Evolutionary conservation across 2,329 filamentous ascomycete species (phyloP), one percentile per base, ranked within the genome.

Genomic region (Apiospora saccharicola): DNA sequence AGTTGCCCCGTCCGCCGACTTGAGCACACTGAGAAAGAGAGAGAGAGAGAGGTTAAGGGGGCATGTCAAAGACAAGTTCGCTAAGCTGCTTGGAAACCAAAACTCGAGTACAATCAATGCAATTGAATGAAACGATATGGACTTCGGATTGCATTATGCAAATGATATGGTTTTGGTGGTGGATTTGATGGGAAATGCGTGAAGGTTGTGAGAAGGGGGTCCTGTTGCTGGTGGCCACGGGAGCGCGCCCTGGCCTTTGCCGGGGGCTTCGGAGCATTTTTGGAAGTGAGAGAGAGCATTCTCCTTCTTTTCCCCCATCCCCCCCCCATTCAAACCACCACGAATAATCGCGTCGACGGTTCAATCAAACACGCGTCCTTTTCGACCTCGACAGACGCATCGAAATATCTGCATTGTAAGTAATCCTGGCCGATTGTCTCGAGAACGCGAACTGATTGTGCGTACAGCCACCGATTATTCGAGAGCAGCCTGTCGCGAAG

Each of bases 191-290:
- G 57, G 22, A 64, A 41, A 64, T 41, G n/a, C 19, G 22, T n/a
- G 10, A 64, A 64, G 34, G 57, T 41, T 64, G 57, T 64, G 22
- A 34, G 57, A 64, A 64, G 57, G 57, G 57, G 57, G 57, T 64
- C 57, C 57, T 64, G 57, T 37, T 64, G 57, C 34, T 64, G 57
- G 57, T 34, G 34, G 41, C 57, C 57, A 30, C 34, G 57, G 57
- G 57, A 64, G 57, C 57, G 57, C 57, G 57, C 57, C 57, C 57
- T 64, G 57, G 57, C 57, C 57, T 64, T 64, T n/a, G 57, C 57
- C 57, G 57, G 57, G 57, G 57, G 57, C 57, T 64, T 64, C 57
- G 57, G 57, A 64, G 57, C 57, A 64, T 64, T 64, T 64, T 64
- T 64, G 57, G 34, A n/a, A 64, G 57, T 41, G 57, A n/a, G 26